phyloP scores from a whole-genome alignment of 805 yeast species.

The Saccharomycopsis fibuligera region DNA sequence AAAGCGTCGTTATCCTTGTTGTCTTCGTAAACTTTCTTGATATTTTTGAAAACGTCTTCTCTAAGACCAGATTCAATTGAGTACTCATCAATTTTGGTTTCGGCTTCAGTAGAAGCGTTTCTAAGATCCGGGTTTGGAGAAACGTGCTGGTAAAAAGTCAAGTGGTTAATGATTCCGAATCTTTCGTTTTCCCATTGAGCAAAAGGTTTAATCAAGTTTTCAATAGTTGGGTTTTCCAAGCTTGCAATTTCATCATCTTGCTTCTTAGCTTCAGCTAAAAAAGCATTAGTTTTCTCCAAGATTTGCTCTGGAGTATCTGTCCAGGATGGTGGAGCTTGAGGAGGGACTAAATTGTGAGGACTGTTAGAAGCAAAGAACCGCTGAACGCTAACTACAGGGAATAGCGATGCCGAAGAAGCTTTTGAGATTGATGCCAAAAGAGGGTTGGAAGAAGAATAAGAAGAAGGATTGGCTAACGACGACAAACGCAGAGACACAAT shows the following conservation, averaged over 20 bases:
- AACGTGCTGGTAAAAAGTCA: conserved; percentile 69
- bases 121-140: conserved; percentile 58
- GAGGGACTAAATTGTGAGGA: conserved; percentile 23
- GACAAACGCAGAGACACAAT: neutral
- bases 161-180: conserved; percentile 39
- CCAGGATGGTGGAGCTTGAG: conserved; percentile 51
- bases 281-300: conserved; percentile 34
- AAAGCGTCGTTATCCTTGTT: conserved; percentile 29
- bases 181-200: conserved; percentile 46
- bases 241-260: conserved; percentile 51
- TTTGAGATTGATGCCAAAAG: neutral
- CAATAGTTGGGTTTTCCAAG: conserved; percentile 45
- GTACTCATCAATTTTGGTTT: conserved; percentile 47
- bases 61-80: conserved; percentile 61
- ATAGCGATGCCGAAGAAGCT: neutral
- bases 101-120: conserved; percentile 63
- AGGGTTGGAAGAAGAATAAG: neutral
- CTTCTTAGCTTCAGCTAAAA: conserved; percentile 37
- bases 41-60: conserved; percentile 55
- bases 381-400: neutral
- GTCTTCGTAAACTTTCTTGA: conserved; percentile 45
- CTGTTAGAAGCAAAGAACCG: conserved; percentile 3
- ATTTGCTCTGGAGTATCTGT: conserved; percentile 48
- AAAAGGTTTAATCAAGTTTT: conserved; percentile 47
- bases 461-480: neutral